These are phyloP conservation scores for Blastobotrys muscicola DNA, from an alignment of 805 yeast species.

Conservation along the genomic window DNA sequence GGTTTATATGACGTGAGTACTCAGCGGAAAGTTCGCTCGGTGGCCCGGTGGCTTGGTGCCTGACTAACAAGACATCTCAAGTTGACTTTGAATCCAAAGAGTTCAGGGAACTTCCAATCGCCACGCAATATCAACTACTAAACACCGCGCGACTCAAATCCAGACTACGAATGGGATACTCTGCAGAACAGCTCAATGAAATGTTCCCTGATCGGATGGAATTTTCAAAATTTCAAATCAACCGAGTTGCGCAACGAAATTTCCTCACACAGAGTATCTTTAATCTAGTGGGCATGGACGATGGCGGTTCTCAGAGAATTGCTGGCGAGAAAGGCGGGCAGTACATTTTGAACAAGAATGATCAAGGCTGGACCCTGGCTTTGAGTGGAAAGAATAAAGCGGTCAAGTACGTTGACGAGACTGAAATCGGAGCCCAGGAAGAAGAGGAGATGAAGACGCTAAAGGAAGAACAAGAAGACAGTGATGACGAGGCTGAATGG, in stretches of 20 bases:
- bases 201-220: conserved; percentile 81
- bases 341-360: conserved; percentile 65
- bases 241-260: conserved; percentile 86
- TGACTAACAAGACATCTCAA: conserved; percentile 23
- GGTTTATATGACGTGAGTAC: conserved; percentile 28
- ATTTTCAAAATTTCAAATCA: conserved; percentile 85
- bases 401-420: conserved; percentile 6
- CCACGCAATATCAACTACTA: conserved; percentile 80
- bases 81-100: conserved; percentile 80
- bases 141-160: conserved; percentile 78
- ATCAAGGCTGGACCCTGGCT: conserved; percentile 77
- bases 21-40: too few species aligned
- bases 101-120: conserved; percentile 65
- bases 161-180: conserved; percentile 88
- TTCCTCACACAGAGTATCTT: conserved; percentile 79
- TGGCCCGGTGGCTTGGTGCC: neutral
- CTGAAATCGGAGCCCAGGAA: conserved; percentile 10
- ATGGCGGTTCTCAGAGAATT: conserved; percentile 33
- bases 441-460: conserved; percentile 16
- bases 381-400: conserved; percentile 28
- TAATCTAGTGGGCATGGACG: conserved; percentile 73
- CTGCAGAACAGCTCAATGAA: conserved; percentile 75
- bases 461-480: conserved; percentile 31
- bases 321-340: conserved; percentile 76
- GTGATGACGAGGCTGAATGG: conserved; percentile 48